A percentile compares a stretch with the other conserved stretches of the same genome.
Evolutionary conservation across 495 filamentous ascomycete genomes (phyloP).

Genomic region (Daldinia loculata): DNA sequence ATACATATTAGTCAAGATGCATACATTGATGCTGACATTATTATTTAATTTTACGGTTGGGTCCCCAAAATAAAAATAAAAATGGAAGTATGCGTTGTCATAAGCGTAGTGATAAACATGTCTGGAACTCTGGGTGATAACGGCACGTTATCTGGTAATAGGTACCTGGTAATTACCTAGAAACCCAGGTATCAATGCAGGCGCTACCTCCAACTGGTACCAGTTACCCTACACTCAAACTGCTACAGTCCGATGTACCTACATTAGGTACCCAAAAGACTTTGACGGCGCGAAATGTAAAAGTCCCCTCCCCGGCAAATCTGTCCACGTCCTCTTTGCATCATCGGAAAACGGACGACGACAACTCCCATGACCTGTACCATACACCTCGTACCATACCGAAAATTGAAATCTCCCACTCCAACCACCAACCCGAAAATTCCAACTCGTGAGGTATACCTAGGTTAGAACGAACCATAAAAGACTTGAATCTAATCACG

Average conservation of each 20-base stretch:
- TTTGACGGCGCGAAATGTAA: constrained; percentile 15
- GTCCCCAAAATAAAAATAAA: constrained; percentile 1
- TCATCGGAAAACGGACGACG: constrained; percentile 3
- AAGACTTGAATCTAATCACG: background rate
- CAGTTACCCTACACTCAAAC: background rate
- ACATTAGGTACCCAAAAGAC: constrained; percentile 1
- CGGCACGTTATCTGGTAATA: constrained; percentile 4
- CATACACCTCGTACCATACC: background rate
- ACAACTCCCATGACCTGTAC: background rate
- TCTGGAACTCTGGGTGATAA: background rate
- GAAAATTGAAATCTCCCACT: background rate
- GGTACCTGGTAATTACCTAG: constrained; percentile 1
- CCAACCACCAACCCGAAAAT: background rate
- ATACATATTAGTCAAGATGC: background rate
- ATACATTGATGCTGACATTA: background rate
- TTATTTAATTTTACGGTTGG: constrained; percentile 1
- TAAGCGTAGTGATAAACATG: constrained; percentile 2
- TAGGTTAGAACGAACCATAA: too few species aligned
- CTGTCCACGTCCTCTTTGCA: constrained; percentile 26
- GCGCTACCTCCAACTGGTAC: constrained; percentile 5
- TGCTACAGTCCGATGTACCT: background rate
- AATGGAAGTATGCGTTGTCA: constrained; percentile 21
- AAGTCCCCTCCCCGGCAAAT: constrained; percentile 42
- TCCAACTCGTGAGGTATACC: background rate
- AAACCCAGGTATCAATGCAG: constrained; percentile 5